Base-by-base conservation (phyloP, 768 basidiomycete species). In the Paxillus ammoniavirescens region DNA sequence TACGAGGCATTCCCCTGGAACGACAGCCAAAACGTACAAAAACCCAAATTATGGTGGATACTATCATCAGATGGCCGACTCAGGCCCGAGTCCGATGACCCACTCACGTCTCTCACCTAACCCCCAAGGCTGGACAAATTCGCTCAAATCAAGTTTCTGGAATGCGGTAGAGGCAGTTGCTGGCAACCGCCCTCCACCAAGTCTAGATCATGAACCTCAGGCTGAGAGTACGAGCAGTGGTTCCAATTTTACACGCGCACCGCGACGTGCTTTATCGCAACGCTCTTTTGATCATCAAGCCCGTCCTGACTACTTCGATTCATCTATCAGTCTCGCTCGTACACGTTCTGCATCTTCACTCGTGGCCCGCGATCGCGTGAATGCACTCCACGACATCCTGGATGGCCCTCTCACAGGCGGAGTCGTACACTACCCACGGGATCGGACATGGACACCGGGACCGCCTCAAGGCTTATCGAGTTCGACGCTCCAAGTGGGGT, bases 101-200 rank as follows among this genome's bases (percentile, higher is more conserved):
- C 38, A 5, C 5, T 28, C 12, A 6, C 21, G 52, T 13, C 42
- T 42, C 14, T 40, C 36, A 8, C 23, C 42, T 3, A 73, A 63
- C 26, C 21, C 50, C 14, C 44, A 72, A 7, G 65, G 73, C 21
- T 81, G 80, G 80, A 73, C 74, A 9, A 59, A 68, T 15, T 70
- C 73, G 21, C 47, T 81, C 58, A 74, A 65, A 53, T 73, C 75
- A 15, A 77, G 77, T 35, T 62, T 83, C 10, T 73, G 77, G 48
- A 73, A 73, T 50, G 80, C 78, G 5, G 75, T 83, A 59, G 79
- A 77, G 58, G 70, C 76, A 2, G 77, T 83, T 47, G 75, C 78
- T 38, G 71, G 76, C n/a, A 75, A 65, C 56, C 58, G 79, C 26
- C 58, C 72, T n/a, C 35, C 54, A 21, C 53, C 53, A 23, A 51